Base-by-base conservation (phyloP, 306 rosid species). In the Mimosa pudica region DNA sequence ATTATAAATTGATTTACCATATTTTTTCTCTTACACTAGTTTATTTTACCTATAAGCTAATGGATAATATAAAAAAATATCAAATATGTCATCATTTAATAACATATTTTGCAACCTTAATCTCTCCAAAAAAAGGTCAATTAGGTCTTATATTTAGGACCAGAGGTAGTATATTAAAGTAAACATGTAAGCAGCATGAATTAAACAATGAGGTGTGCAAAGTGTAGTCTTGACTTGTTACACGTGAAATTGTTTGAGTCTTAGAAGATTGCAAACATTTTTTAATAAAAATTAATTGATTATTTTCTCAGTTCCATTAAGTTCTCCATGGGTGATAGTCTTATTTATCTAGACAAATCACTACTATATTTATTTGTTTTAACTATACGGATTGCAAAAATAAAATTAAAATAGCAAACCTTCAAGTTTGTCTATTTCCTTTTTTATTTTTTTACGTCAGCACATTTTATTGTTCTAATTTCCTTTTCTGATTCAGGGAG, bases 401-500 rank as follows among this genome's bases (percentile, higher is more conserved):
- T 24, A 24, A 24, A 24, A 24, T 24, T 24, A 24, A 24, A 57
- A 54, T 24, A 5, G 0, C 44, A 14, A 48, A 44, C 5, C n/a
- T 70, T 8, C 30, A 38, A 9, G 32, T 42, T 17, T 2, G 51
- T 66, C 17, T 4, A 16, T 16, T 16, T 7, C 4, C 9, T 48
- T 66, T n/a, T 20, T 7, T 44, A 6, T 20, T 49, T 16, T 16
- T 49, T 61, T 7, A 13, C 10, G 62, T 65, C 35, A 46, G 60
- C 35, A 69, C 7, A n/a, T 10, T 13, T 76, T 62, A 30, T 70
- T 8, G 38, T 30, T 70, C n/a, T 7, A 65, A 38, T 62, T 54
- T 48, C 7, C 33, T 47, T 10, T 38, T 73, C 45, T 69, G 14
- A 8, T 75, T 60, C 81, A 86, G 89, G 79, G 83, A 83, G 4